Percentiles rank a stretch among this genome's conserved stretches.
These are phyloP conservation scores for Colletotrichum sp. DNA, from an alignment of 2,329 filamentous ascomycete species.

Conservation along the genomic window DNA sequence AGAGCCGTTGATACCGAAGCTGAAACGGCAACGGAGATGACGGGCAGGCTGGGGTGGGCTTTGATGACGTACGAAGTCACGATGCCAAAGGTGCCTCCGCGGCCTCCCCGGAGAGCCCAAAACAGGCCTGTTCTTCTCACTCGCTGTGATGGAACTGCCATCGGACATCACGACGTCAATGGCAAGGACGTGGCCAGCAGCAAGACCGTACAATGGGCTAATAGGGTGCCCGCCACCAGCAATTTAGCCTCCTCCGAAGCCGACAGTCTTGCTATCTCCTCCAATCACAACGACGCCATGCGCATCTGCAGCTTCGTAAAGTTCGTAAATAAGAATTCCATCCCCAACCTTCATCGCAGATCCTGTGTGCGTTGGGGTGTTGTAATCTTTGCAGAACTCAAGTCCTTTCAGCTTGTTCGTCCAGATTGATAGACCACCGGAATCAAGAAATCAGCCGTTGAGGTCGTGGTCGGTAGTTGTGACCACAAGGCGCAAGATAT, in stretches of 20 bases:
- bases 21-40: conserved; percentile 47
- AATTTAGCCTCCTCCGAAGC: conserved; percentile 62
- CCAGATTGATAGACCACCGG: conserved; percentile 39
- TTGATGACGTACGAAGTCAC: conserved; percentile 60
- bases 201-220: conserved; percentile 57
- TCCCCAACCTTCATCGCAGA: conserved; percentile 57
- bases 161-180: conserved; percentile 52
- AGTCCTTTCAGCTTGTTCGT: conserved; percentile 44
- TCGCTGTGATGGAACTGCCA: conserved; percentile 44
- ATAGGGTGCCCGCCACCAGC: conserved; percentile 62
- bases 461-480: conserved; percentile 45
- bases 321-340: conserved; percentile 55
- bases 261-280: conserved; percentile 61
- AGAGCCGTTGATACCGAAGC: conserved; percentile 30
- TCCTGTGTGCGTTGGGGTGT: conserved; percentile 47
- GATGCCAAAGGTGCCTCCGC: conserved; percentile 60
- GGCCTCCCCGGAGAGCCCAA: conserved; percentile 55
- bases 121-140: conserved; percentile 49
- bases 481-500: conserved; percentile 54
- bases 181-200: conserved; percentile 54
- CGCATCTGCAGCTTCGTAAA: conserved; percentile 52
- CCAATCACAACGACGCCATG: conserved; percentile 54
- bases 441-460: conserved; percentile 38
- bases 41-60: conserved; percentile 44
- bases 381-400: conserved; percentile 41